phyloP scores from a whole-genome alignment of 2,329 filamentous ascomycete genomes.

The Colletotrichum siamense region DNA sequence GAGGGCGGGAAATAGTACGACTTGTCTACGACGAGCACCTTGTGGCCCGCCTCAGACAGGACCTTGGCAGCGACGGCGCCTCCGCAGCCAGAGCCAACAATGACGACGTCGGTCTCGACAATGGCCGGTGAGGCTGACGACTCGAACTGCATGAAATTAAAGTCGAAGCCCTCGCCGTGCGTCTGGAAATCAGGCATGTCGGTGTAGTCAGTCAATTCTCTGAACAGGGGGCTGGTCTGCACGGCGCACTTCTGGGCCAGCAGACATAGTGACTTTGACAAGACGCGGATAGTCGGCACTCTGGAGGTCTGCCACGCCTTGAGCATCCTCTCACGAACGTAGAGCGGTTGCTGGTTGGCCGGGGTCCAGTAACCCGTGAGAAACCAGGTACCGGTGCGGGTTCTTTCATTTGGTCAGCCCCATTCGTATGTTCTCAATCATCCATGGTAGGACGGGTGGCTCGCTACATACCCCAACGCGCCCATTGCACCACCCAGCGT shows the following conservation, averaged over 20 bases:
- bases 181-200: conserved; percentile 58
- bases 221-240: conserved; percentile 60
- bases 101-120: conserved; percentile 80
- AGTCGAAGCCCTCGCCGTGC: conserved; percentile 58
- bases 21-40: conserved; percentile 84
- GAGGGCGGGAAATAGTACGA: conserved; percentile 76
- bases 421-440: background rate
- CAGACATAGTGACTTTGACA: conserved; percentile 61
- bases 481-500: conserved; percentile 44
- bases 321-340: conserved; percentile 66
- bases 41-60: conserved; percentile 75
- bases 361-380: conserved; percentile 72
- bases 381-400: conserved; percentile 65
- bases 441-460: background rate
- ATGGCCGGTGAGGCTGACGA: conserved; percentile 49
- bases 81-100: conserved; percentile 88
- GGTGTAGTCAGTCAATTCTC: conserved; percentile 61
- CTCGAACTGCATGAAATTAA: conserved; percentile 65
- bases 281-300: conserved; percentile 56
- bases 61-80: conserved; percentile 83
- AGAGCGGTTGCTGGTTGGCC: conserved; percentile 64
- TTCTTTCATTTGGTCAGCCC: conserved; percentile 45
- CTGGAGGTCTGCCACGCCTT: conserved; percentile 66
- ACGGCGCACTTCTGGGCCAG: conserved; percentile 61
- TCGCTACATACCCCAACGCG: conserved; percentile 47